Evolutionary conservation across 768 basidiomycete species (phyloP).

Genomic region (Pholiota microspora): DNA sequence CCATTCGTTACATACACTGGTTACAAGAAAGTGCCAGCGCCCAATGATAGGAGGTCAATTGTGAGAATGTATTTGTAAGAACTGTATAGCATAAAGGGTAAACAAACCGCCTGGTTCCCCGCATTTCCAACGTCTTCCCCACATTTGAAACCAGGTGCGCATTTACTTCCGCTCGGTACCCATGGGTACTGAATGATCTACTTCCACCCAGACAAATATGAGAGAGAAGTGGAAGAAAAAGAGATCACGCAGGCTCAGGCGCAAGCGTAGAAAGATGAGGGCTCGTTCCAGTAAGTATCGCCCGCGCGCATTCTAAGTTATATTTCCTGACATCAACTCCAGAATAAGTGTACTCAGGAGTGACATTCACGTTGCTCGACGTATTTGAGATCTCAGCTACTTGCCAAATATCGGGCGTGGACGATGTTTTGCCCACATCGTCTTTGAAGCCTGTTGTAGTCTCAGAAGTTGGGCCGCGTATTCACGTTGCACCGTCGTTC

Average conservation of each 20-base stretch:
- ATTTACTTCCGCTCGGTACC: background rate
- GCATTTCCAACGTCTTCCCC: constrained; percentile 27
- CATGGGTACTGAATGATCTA: background rate
- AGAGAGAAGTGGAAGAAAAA: constrained; percentile 99
- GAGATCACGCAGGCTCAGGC: constrained; percentile 87
- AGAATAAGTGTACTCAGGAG: constrained; percentile 35
- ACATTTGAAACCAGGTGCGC: constrained; percentile 17
- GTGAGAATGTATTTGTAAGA: constrained; percentile 38
- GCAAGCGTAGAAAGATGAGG: constrained; percentile 96
- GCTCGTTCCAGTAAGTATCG: constrained; percentile 82
- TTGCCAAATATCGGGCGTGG: background rate
- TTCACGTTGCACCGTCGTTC: constrained; percentile 3
- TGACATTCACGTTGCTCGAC: constrained; percentile 15
- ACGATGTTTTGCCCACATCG: background rate
- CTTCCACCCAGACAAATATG: constrained; percentile 48
- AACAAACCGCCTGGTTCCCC: constrained; percentile 3
- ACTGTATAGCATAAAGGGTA: constrained; percentile 35
- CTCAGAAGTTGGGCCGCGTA: constrained; percentile 9
- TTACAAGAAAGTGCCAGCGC: too few relatives aligned
- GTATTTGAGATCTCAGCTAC: constrained; percentile 6
- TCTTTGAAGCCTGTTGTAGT: background rate
- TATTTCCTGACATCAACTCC: constrained; percentile 8
- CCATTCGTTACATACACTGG: constrained; percentile 24
- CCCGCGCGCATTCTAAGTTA: background rate
- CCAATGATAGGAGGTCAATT: too few relatives aligned